Evolutionary conservation across 495 filamentous ascomycete species (phyloP), one percentile per base, ranked within the genome.

Genomic region (Penicillium soppii): DNA sequence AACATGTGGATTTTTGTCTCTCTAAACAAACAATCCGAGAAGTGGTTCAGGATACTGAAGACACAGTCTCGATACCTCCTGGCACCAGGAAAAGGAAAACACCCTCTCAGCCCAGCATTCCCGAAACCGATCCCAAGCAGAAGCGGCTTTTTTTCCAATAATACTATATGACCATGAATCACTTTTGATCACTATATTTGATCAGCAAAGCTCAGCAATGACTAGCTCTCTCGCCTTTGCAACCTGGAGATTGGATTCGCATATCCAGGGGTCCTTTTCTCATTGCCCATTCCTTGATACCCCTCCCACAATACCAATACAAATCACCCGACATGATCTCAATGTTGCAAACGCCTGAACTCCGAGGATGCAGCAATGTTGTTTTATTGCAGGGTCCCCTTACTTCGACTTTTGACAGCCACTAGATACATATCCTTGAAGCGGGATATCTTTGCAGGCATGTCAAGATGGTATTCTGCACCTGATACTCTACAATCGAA

Each of bases 1-100:
- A 87, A 43, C 95, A 99, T 67, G 87, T 99, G 39, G 95, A 99
- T 62, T 84, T 89, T 17, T 99, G 94, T 70, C 80, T 99, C 7
- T 96, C 91, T 2, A 74, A 83, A 38, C 82, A 86, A 63, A 88
- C 89, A 0, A 98, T 98, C 53, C 85, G 85, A 35, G 89, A 96
- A 60, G 88, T 81, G 0, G 84, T 88, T 6, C 83, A 88, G 48
- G 80, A 57, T 23, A 60, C 61, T 10, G 45, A 67, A 5, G 48
- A 57, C 27, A 32, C 44, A 5, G 23, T 45, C 5, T 33, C 39
- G 13, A 20, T 22, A 25, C 43, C 50, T 1, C 10, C 51, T 7
- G 19, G 7, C 15, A 27, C 32, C 22, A 65, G 65, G 12, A 75
- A 75, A 38, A 47, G 72, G 9, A 74, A 70, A 43, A 40, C 55